Evolutionary conservation across 768 basidiomycete species (phyloP), one percentile per base, ranked within the genome.

Genomic region (Trametes maxima): DNA sequence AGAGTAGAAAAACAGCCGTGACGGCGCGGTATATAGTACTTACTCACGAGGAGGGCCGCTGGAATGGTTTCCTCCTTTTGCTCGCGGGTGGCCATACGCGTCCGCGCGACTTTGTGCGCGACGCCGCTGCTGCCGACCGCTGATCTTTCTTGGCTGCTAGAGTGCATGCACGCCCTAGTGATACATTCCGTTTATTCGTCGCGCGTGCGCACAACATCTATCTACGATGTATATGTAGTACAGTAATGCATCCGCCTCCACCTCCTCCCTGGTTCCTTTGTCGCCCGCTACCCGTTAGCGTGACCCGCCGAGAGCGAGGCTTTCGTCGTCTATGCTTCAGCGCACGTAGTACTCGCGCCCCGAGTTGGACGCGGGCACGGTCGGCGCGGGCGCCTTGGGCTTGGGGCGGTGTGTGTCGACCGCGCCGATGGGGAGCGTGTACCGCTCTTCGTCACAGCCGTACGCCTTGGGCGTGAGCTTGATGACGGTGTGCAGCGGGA

Each of bases 391-490:
- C 16, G 50, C 63, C 53, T 54, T 67, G 47, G 82, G 78, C 66
- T 84, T 84, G 12, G 86, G 84, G 50, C 95, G 86, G 73, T 96
- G 94, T 0, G 95, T 98, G 74, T 98, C 92, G 25, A 98, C 96
- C 1, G 96, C 96, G 24, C 80, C 81, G 68, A 98, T 98, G 11
- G 95, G 94, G 3, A 98, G 77, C 0, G 90, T 81, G 73, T 95
- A 98, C 52, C 95, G 82, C 73, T 95, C 95, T 73, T 99, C 97
- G 72, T 98, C 95, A 78, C 96, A 98, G 40, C 97, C 97, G 73
- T 98, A 99, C 1, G 97, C 97, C 71, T 93, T 95, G 11, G 97
- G 97, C 0, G 96, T 98, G 47, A 99, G 82, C 76, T 98, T 98
- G 74, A 99, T 97, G 39, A 99, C 90, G 0, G 96, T 99, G 72